phyloP scores from a whole-genome alignment of 805 yeast genomes.

The Cyberlindnera mycetangii region DNA sequence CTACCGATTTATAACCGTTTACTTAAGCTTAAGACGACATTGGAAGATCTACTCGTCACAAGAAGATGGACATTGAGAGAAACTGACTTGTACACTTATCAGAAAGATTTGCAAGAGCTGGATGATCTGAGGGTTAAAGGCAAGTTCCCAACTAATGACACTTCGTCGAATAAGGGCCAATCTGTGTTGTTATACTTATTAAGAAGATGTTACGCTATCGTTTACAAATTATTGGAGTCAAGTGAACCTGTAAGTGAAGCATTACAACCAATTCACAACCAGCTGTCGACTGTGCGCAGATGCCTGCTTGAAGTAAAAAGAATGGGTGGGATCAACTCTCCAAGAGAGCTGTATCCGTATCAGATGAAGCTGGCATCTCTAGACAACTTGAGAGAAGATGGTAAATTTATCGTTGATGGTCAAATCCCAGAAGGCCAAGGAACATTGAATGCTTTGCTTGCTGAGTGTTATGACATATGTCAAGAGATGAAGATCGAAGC shows the following conservation, averaged over 20 bases:
- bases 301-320: conserved; percentile 87
- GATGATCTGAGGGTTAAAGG: conserved; percentile 71
- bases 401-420: conserved; percentile 84
- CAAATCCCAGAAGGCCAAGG: conserved; percentile 99
- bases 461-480: conserved; percentile 91
- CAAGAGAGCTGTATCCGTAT: conserved; percentile 91
- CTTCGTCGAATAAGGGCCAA: conserved; percentile 46
- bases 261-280: conserved; percentile 90
- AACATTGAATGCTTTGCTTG: conserved; percentile 81
- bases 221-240: conserved; percentile 84
- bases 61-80: conserved; percentile 97
- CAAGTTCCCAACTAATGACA: conserved; percentile 38
- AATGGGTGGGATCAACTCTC: conserved; percentile 85
- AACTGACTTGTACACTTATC: conserved; percentile 86
- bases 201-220: conserved; percentile 86
- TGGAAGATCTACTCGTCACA: conserved; percentile 83
- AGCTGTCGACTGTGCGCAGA: conserved; percentile 84
- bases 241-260: conserved; percentile 96
- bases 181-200: conserved; percentile 68
- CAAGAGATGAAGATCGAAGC: conserved; percentile 88
- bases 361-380: conserved; percentile 90
- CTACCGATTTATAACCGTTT: conserved; percentile 61
- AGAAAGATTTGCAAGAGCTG: conserved; percentile 66
- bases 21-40: conserved; percentile 60
- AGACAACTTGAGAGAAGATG: conserved; percentile 84